Evolutionary conservation across 306 rosid genomes (phyloP).

Genomic region (Lagenaria siceraria): DNA sequence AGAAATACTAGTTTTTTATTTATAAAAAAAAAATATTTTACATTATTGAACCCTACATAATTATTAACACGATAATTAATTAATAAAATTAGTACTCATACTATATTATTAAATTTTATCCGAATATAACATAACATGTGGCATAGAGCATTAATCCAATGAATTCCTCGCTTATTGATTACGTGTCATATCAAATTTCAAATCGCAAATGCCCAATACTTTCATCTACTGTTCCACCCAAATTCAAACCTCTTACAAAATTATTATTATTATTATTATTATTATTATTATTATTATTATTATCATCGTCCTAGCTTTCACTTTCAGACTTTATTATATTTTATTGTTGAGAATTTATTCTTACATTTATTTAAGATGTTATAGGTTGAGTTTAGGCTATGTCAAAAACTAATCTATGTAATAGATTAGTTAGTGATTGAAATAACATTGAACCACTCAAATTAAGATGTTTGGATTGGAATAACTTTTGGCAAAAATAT

Average conservation of each 20-base stretch:
- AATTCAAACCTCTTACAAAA: neutral
- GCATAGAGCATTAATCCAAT: neutral
- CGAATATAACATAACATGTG: neutral
- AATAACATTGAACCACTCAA: too few species aligned
- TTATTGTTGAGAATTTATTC: neutral
- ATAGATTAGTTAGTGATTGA: neutral
- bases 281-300: neutral
- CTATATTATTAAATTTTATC: too few species aligned
- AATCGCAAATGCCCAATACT: neutral
- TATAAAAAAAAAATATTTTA: too few species aligned
- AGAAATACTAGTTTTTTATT: too few species aligned
- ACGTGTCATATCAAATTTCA: conserved; percentile 5
- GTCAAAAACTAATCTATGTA: neutral
- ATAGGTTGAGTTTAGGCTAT: neutral
- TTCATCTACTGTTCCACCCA: neutral
- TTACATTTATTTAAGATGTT: neutral
- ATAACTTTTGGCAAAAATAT: too few species aligned
- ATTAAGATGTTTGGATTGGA: too few species aligned
- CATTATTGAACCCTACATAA: too few species aligned
- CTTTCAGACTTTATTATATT: neutral
- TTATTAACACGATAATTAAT: too few species aligned
- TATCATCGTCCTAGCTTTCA: neutral
- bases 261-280: neutral
- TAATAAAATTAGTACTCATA: too few species aligned
- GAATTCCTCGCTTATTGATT: neutral